Evolutionary conservation across 176 grass and related monocot species (phyloP), one percentile per base, ranked within the genome.

Genomic region (Triticum urartu): DNA sequence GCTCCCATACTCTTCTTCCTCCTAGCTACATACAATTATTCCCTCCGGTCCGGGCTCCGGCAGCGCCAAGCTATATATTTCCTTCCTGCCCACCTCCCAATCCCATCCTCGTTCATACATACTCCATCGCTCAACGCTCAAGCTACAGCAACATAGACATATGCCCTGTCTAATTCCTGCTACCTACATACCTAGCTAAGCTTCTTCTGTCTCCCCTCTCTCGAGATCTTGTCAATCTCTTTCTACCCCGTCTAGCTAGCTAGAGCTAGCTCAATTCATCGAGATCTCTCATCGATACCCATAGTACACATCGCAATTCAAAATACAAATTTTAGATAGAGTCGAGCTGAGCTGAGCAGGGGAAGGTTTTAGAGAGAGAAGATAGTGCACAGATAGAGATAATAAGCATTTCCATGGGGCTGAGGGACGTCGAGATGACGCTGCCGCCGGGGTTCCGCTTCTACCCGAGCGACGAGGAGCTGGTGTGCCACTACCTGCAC

Each of bases 401-500:
- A 14, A 30, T 4, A 40, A 30, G 15, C 56, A 84, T 5, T 18
- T 14, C 6, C 6, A 75, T 94, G 93, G 93, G 93, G 13, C 81
- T 94, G 54, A 88, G 90, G 67, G 87, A 94, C 80, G 90, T 94
- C 68, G 93, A 92, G 85, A 79, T 75, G 90, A 94, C 90, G 65
- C 93, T 94, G 2, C 93, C 93, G 22, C 93, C 93, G 30, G 93
- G 93, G 22, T 94, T 94, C 82, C 52, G 90, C 9, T 94, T 94
- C 86, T 90, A 90, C 72, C 93, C 93, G 1, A 94, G 85, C 78
- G 93, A 94, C 72, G 90, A 94, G 79, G 93, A 94, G 85, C 88
- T 94, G 63, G 90, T 94, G 40, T 92, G 90, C 83, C 90, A 94
- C 83, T 94, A 94, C 86, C 88, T 94, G 22, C 90, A 83, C 74